Evolutionary conservation across 331 rosid genomes (phyloP).

Genomic region (Erythrophleum ivorense): DNA sequence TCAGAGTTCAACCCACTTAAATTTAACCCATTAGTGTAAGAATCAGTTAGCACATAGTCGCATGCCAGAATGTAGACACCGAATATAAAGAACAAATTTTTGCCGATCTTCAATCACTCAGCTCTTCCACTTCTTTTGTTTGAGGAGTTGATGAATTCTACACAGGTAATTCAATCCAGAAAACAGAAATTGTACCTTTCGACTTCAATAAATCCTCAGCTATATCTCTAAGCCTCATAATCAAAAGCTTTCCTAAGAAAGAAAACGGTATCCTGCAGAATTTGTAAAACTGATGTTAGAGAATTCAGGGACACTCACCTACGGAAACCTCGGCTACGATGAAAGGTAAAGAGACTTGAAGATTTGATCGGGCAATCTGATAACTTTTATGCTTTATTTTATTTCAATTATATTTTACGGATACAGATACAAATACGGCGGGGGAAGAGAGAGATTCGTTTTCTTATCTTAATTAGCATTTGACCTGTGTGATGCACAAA

Average conservation of each 20-base stretch:
- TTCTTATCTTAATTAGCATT: background rate
- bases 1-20: background rate
- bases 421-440: background rate
- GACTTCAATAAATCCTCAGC: background rate
- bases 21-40: background rate
- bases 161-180: background rate
- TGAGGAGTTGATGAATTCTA: background rate
- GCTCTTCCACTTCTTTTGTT: background rate
- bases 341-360: background rate
- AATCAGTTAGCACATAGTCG: background rate
- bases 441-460: background rate
- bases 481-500: background rate
- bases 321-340: background rate
- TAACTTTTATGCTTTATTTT: background rate
- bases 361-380: background rate
- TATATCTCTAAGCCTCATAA: background rate
- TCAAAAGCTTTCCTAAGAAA: background rate
- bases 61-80: background rate
- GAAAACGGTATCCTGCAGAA: background rate
- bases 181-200: background rate
- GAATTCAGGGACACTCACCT: constrained; percentile 10
- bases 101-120: background rate
- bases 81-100: background rate
- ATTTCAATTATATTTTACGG: background rate
- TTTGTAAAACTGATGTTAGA: background rate